Evolutionary conservation across 805 yeast genomes (phyloP).

Genomic region (Saturnispora serradocipensis): DNA sequence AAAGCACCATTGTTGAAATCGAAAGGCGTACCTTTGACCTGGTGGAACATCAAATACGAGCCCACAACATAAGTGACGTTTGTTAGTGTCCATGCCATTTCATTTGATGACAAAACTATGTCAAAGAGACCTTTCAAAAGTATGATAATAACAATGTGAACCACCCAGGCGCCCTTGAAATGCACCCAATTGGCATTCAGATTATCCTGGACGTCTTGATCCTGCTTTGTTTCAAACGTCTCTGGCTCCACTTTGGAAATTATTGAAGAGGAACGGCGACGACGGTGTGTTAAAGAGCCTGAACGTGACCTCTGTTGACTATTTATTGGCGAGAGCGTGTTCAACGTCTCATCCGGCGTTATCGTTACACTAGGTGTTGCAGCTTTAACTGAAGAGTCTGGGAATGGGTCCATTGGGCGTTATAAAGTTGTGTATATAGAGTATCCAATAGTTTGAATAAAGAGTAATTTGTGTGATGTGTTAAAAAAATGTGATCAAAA

Average conservation of each 20-base stretch:
- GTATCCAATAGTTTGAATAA: background rate
- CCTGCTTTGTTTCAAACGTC: conserved; percentile 82
- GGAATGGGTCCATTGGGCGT: background rate
- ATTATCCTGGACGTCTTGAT: conserved; percentile 81
- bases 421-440: background rate
- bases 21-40: conserved; percentile 94
- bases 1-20: conserved; percentile 96
- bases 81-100: conserved; percentile 83
- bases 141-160: conserved; percentile 76
- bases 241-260: conserved; percentile 92
- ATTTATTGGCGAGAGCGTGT: conserved; percentile 27
- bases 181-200: conserved; percentile 95
- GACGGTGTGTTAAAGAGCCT: conserved; percentile 24
- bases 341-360: background rate
- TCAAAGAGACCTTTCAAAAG: conserved; percentile 70
- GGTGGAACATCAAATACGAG: conserved; percentile 91
- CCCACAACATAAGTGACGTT: conserved; percentile 86
- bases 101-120: conserved; percentile 66
- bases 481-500: background rate
- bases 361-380: background rate
- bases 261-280: conserved; percentile 62
- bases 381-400: background rate
- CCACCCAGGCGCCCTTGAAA: conserved; percentile 92
- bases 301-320: conserved; percentile 13
- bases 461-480: background rate